Evolutionary conservation across 2,329 filamentous ascomycete genomes (phyloP), one percentile per base, ranked within the genome.

Genomic region (Pseudophaeomoniella oleicola): DNA sequence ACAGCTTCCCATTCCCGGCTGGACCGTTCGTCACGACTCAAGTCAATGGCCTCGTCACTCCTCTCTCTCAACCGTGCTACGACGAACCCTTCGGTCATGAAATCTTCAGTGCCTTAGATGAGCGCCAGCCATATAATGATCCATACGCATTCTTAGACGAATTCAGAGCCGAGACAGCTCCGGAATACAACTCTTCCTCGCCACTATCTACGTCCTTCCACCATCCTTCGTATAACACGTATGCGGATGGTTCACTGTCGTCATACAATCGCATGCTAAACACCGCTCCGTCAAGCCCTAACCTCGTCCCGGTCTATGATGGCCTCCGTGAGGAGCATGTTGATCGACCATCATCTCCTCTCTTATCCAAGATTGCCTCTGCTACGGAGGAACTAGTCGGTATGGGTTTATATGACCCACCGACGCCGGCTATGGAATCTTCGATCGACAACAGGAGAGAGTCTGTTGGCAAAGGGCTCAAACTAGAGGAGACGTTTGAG

Each of bases 401-500:
- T 14, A 48, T 50, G 46, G 47, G 47, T 5, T 35, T 50, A 11
- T 50, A 50, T 32, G 47, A 50, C 35, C 10, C 18, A 12, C 32
- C 32, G 11, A 47, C 47, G 9, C 46, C 47, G 16, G 44, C 46
- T 5, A 40, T 46, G 30, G 30, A 37, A 5, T 30, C 41, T 13
- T 13, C 6, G 6, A 6, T 17, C 6, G n/a, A 10, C n/a, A 10
- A 14, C 14, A 6, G 14, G 14, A 10, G 31, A 13, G 6, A 32
- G 14, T 13, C 6, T 10, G 14, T 14, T 14, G n/a, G n/a, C 6
- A 46, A 44, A 32, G 32, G 39, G 9, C 39, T 50, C 36, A 50
- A 47, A 34, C 36, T 50, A 12, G 47, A 46, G 22, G 47, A 50
- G 33, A 46, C 47, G 5, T 50, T 50, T 35, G 42, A 44, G 30